These are phyloP conservation scores for Ceratobasidium papillatum DNA, from an alignment of 1,284 basidiomycete species.

Conservation along the genomic window DNA sequence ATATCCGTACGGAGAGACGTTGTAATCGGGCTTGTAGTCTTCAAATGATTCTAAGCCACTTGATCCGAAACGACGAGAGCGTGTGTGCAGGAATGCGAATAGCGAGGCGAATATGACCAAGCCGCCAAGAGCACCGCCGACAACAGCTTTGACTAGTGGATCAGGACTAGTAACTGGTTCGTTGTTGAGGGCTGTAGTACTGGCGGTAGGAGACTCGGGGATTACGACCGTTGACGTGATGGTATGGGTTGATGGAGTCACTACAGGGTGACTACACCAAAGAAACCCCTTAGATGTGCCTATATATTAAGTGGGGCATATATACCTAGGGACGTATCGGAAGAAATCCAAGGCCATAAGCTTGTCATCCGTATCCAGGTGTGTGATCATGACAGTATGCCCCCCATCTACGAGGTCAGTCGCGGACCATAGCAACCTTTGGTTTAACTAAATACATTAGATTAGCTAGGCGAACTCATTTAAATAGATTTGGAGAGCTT, in stretches of 20 bases:
- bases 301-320: background rate
- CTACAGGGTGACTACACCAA: background rate
- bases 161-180: background rate
- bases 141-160: background rate
- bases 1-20: background rate
- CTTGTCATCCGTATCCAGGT: background rate
- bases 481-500: background rate
- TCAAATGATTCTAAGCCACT: background rate
- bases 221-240: background rate
- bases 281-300: background rate
- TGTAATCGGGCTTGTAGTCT: background rate
- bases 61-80: background rate
- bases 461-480: background rate
- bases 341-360: conserved; percentile 11
- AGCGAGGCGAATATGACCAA: background rate
- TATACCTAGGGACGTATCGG: conserved; percentile 7
- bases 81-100: background rate
- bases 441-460: background rate
- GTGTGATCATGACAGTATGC: conserved; percentile 13
- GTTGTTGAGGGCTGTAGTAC: no score
- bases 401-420: background rate
- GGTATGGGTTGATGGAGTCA: background rate
- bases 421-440: background rate
- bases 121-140: background rate
- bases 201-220: background rate